Conservation (phyloP, 2,329 filamentous ascomycete species). For the Erysiphe neolycopersici region DNA sequence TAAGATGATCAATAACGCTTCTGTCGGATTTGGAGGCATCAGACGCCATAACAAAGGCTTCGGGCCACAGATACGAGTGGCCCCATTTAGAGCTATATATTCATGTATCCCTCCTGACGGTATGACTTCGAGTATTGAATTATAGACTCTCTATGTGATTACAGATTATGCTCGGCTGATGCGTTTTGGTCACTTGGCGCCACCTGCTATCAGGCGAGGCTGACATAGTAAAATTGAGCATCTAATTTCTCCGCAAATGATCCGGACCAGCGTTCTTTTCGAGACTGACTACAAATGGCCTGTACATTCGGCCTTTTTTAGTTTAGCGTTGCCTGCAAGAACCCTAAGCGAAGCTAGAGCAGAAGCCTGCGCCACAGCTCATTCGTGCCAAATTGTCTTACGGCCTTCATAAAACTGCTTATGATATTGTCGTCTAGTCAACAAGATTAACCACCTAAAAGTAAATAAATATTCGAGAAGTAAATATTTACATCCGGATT, state of each 20-base stretch:
- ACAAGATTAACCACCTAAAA: too few species aligned
- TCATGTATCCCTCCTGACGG: neutral
- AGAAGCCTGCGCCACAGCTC: too few species aligned
- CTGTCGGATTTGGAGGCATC: constrained; percentile 2
- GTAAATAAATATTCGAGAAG: too few species aligned
- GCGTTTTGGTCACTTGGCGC: neutral
- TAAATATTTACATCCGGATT: too few species aligned
- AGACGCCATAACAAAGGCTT: constrained; percentile 8
- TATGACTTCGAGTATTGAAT: neutral
- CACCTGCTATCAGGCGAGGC: neutral
- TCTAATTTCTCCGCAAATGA: neutral
- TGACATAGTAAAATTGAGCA: neutral
- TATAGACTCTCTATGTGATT: neutral
- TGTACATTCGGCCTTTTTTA: too few species aligned
- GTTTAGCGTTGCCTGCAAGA: too few species aligned
- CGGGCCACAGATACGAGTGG: neutral
- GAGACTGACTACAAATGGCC: too few species aligned
- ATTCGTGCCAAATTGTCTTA: too few species aligned
- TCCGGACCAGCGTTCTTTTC: too few species aligned
- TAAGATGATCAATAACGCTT: constrained; percentile 2
- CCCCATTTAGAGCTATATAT: neutral
- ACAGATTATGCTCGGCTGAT: neutral
- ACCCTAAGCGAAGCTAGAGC: too few species aligned
- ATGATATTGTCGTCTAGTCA: too few species aligned
- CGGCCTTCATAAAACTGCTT: too few species aligned